A percentile compares a stretch with the other conserved stretches of the same genome.
These are phyloP conservation scores for Trypanosoma avium DNA, from an alignment of 208 protist species.

Conservation along the genomic window DNA sequence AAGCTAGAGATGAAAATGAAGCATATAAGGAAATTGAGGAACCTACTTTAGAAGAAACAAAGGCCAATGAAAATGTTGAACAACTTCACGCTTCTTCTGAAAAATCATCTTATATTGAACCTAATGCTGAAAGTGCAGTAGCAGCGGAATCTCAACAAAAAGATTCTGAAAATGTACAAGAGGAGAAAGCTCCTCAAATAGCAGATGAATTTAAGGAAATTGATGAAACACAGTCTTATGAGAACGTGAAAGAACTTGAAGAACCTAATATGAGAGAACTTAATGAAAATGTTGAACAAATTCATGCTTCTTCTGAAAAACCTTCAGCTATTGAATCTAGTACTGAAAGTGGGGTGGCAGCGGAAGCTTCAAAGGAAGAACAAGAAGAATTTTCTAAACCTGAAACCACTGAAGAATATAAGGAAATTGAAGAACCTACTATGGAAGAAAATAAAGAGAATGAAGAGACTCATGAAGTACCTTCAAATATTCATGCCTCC, in stretches of 20 bases:
- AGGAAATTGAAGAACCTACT: constrained; percentile 1
- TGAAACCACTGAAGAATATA: neutral
- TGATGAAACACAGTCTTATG: neutral
- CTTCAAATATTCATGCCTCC: neutral
- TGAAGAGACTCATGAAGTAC: neutral
- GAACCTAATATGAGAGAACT: neutral
- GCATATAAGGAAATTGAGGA: neutral
- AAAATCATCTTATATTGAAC: too few relatives aligned
- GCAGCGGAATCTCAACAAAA: too few relatives aligned
- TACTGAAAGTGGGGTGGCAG: too few relatives aligned
- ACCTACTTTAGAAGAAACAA: neutral
- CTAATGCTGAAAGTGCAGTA: too few relatives aligned
- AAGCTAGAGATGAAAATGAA: too few relatives aligned
- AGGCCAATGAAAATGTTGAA: too few relatives aligned
- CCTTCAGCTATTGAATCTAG: neutral
- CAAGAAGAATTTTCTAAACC: too few relatives aligned
- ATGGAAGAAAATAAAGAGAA: neutral
- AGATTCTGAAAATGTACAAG: neutral
- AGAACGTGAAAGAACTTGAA: neutral
- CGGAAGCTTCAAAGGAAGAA: too few relatives aligned
- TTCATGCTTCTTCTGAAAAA: neutral
- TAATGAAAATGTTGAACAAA: too few relatives aligned
- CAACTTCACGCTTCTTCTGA: too few relatives aligned
- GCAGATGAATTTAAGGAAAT: constrained; percentile 1
- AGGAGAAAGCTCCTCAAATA: neutral